Percentiles rank a stretch among this genome's conserved stretches.
Conservation (phyloP, 208 protist genomes). For the Trypanosoma cruzi region DNA sequence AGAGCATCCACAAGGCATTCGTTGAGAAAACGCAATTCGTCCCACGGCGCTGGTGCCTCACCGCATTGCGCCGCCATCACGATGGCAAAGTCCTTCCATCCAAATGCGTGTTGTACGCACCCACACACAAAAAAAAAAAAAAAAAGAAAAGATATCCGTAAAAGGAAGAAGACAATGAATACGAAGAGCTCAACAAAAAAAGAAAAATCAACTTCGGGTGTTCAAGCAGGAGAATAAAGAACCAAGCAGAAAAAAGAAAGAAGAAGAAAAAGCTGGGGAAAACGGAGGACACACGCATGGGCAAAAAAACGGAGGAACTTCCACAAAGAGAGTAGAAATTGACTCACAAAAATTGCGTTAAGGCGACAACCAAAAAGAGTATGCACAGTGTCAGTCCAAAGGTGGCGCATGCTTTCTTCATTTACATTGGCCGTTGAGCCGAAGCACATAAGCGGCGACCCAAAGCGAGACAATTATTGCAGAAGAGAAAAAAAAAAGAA, state of each 20-base stretch:
- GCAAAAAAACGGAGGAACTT: neutral
- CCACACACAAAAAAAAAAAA: neutral
- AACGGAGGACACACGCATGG: neutral
- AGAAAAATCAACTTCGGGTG: too few species aligned
- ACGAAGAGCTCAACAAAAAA: too few species aligned
- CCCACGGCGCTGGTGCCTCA: neutral
- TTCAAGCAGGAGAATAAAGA: too few species aligned
- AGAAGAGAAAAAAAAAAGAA: neutral
- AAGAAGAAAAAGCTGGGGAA: constrained; percentile 3
- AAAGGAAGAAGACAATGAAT: too few species aligned
- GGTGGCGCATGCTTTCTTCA: too few species aligned
- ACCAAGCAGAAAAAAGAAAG: neutral
- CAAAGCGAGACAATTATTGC: neutral
- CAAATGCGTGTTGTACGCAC: neutral
- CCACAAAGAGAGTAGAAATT: neutral
- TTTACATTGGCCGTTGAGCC: too few species aligned
- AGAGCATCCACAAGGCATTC: constrained; percentile 49
- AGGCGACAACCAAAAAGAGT: neutral
- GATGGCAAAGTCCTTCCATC: neutral
- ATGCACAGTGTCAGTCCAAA: too few species aligned
- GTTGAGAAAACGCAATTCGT: constrained; percentile 63
- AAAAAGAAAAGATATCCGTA: neutral
- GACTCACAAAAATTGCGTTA: neutral
- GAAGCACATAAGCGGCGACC: too few species aligned
- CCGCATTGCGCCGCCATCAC: neutral